phyloP scores from a whole-genome alignment of 2,329 filamentous ascomycete species.

The Fusarium staphyleae region DNA sequence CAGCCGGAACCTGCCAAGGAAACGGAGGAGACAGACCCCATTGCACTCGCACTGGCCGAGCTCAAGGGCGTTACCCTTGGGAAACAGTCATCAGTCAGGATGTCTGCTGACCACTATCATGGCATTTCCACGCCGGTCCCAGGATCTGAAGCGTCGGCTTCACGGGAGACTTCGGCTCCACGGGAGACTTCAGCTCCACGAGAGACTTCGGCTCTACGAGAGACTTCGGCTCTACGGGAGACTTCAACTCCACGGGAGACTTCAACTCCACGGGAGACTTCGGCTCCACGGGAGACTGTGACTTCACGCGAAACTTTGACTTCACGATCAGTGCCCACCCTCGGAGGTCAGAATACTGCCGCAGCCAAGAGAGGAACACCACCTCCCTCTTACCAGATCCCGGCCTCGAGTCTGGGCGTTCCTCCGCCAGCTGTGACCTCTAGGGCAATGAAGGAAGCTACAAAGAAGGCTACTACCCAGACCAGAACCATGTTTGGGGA shows the following conservation, averaged over 20 bases:
- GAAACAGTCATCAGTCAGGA: constrained; percentile 81
- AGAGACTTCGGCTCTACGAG: constrained; percentile 41
- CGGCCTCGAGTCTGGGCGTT: constrained; percentile 80
- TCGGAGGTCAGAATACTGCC: constrained; percentile 53
- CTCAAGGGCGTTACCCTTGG: constrained; percentile 79
- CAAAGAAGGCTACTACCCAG: constrained; percentile 85
- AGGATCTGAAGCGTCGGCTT: constrained; percentile 47
- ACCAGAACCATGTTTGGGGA: constrained; percentile 78
- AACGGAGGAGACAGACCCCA: constrained; percentile 78
- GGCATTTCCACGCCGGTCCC: constrained; percentile 87
- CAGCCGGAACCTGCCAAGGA: constrained; percentile 42
- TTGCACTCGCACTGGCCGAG: constrained; percentile 90
- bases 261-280: neutral
- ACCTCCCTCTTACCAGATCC: constrained; percentile 76
- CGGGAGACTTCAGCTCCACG: neutral
- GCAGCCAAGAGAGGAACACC: constrained; percentile 75
- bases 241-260: neutral
- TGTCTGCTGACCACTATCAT: constrained; percentile 95
- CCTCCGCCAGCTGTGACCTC: constrained; percentile 92
- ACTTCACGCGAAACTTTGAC: constrained; percentile 8
- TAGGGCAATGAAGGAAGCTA: constrained; percentile 94
- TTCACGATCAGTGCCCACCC: constrained; percentile 64
- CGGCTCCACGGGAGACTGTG: neutral
- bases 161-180: neutral
- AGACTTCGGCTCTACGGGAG: neutral